These are phyloP conservation scores for Dissoconium aciculare DNA, from an alignment of 2,329 filamentous ascomycete species.

Conservation along the genomic window DNA sequence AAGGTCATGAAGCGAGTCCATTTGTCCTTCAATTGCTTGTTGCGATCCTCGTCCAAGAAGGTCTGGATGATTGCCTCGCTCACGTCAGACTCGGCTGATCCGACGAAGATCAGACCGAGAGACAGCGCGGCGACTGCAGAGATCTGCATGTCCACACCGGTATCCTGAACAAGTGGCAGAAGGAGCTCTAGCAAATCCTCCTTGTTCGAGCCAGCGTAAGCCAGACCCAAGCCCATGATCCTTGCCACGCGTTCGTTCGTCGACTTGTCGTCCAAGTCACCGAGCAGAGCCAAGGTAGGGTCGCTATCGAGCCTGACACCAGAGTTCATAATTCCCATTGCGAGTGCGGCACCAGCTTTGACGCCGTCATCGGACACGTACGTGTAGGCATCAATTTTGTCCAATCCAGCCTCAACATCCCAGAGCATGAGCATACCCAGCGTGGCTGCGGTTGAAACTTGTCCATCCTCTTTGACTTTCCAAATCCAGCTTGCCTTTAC, in stretches of 20 bases:
- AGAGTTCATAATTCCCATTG: constrained; percentile 89
- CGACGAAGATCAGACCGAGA: constrained; percentile 80
- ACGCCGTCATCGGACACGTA: constrained; percentile 72
- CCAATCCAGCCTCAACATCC: constrained; percentile 82
- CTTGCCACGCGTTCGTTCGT: constrained; percentile 64
- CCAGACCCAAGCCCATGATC: constrained; percentile 90
- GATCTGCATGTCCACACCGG: constrained; percentile 78
- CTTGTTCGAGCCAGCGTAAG: constrained; percentile 89
- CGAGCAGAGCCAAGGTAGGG: constrained; percentile 73
- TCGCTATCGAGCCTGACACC: constrained; percentile 82
- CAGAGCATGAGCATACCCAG: constrained; percentile 81
- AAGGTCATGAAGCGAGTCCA: constrained; percentile 96
- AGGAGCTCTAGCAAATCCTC: constrained; percentile 74
- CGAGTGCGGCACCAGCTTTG: constrained; percentile 79
- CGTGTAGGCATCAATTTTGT: constrained; percentile 89
- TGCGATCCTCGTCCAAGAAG: constrained; percentile 82
- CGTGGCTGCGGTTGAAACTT: constrained; percentile 91
- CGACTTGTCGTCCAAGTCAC: constrained; percentile 66
- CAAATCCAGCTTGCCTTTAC: constrained; percentile 92
- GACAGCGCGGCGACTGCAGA: constrained; percentile 92
- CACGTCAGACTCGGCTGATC: constrained; percentile 79
- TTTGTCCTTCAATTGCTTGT: constrained; percentile 85
- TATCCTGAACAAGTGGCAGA: constrained; percentile 74
- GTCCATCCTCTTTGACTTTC: constrained; percentile 98
- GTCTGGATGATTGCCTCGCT: constrained; percentile 86